These are phyloP conservation scores for Lomentospora prolificans DNA, from an alignment of 2,329 filamentous ascomycete species.

Conservation along the genomic window DNA sequence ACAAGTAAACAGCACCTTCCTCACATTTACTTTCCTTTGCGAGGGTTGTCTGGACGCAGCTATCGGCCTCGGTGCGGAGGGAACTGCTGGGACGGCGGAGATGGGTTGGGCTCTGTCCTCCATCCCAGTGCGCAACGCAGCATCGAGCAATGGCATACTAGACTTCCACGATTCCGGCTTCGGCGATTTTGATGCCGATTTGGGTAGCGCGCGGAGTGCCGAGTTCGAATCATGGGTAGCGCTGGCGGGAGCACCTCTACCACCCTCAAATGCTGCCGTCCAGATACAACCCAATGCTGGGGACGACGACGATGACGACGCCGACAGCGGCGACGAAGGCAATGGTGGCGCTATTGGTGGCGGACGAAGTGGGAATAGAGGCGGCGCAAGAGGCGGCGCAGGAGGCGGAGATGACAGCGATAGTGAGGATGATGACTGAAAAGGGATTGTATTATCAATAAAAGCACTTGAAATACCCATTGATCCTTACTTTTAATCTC, in stretches of 20 bases:
- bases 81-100: slow-evolving; percentile 16
- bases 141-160: slow-evolving; percentile 12
- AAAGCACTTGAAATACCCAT: not conserved
- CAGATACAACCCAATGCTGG: not conserved
- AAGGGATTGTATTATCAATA: too few species aligned
- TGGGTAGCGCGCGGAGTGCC: slow-evolving; percentile 13
- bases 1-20: slow-evolving; percentile 29
- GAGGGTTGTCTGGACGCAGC: slow-evolving; percentile 22
- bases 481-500: too few species aligned
- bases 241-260: slow-evolving; percentile 9
- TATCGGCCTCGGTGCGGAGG: slow-evolving; percentile 19
- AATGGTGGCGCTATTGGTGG: not conserved
- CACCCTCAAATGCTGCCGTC: not conserved
- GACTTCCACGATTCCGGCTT: slow-evolving; percentile 15
- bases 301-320: not conserved
- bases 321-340: not conserved
- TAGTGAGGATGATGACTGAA: slow-evolving; percentile 4
- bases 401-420: not conserved
- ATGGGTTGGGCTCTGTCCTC: slow-evolving; percentile 27
- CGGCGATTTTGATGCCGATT: slow-evolving; percentile 14
- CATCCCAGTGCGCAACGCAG: slow-evolving; percentile 12
- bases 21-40: slow-evolving; percentile 37
- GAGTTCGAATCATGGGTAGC: slow-evolving; percentile 14
- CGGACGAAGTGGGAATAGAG: not conserved
- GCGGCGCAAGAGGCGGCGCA: not conserved